Percentiles rank a stretch among this genome's conserved stretches.
Evolutionary conservation across 768 basidiomycete species (phyloP).

Genomic region (Fistulinella prunicolor): DNA sequence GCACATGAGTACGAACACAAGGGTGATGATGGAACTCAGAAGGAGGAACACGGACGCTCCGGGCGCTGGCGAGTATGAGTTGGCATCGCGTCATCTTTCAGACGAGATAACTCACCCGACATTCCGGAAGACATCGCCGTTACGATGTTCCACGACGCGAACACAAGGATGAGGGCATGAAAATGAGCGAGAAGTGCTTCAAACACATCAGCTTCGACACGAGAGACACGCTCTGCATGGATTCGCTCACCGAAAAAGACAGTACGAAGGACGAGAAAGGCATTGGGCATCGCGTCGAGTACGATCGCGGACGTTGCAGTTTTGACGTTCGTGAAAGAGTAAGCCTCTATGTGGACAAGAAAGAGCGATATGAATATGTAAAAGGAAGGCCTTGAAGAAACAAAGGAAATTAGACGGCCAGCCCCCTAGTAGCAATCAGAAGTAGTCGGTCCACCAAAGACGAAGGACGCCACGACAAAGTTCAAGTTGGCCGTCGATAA

Average conservation of each 20-base stretch:
- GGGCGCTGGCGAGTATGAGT: slow-evolving; percentile 34
- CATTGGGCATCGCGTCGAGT: slow-evolving; percentile 39
- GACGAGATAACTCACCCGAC: slow-evolving; percentile 33
- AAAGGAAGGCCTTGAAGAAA: not conserved
- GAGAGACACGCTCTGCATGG: not conserved
- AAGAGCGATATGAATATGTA: not conserved
- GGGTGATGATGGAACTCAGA: slow-evolving; percentile 40
- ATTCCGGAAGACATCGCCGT: slow-evolving; percentile 34
- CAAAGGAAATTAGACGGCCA: slow-evolving; percentile 8
- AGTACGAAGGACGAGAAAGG: slow-evolving; percentile 56
- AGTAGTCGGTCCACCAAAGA: slow-evolving; percentile 23
- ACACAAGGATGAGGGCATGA: slow-evolving; percentile 50
- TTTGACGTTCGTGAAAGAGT: slow-evolving; percentile 15
- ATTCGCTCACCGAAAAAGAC: slow-evolving; percentile 51
- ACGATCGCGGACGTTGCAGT: slow-evolving; percentile 5
- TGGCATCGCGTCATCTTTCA: not conserved
- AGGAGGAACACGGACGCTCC: slow-evolving; percentile 49
- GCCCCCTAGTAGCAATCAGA: slow-evolving; percentile 6
- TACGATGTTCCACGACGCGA: slow-evolving; percentile 57
- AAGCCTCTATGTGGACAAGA: not conserved
- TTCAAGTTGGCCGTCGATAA: slow-evolving; percentile 9
- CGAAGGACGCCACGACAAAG: slow-evolving; percentile 2
- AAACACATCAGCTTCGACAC: slow-evolving; percentile 2
- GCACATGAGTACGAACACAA: slow-evolving; percentile 32
- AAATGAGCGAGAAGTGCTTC: slow-evolving; percentile 46